Conservation (phyloP, 73 alveolate species). For the Urostyla sp. region DNA sequence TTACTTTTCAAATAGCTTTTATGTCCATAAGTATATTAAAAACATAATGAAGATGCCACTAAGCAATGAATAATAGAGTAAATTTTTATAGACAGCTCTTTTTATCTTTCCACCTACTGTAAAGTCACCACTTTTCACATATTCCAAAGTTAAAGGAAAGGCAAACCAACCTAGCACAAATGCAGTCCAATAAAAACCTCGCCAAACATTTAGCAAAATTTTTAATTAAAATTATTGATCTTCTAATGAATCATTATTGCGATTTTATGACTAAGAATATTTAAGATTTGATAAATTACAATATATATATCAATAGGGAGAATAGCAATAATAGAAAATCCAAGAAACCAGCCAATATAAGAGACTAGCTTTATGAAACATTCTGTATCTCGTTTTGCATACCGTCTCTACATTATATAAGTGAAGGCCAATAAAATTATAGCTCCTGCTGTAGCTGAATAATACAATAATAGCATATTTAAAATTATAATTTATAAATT, state of each 20-base stretch:
- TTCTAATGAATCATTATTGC: background rate
- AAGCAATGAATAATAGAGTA: constrained; percentile 23
- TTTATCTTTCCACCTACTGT: constrained; percentile 16
- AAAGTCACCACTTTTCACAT: constrained; percentile 66
- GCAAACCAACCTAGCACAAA: constrained; percentile 61
- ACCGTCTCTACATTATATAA: background rate
- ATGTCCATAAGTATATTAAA: constrained; percentile 48
- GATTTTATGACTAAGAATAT: background rate
- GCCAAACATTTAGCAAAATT: constrained; percentile 50
- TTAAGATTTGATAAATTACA: background rate
- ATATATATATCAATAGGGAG: constrained; percentile 56
- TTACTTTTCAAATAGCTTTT: constrained; percentile 46
- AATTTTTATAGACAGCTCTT: constrained; percentile 36
- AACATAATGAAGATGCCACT: constrained; percentile 24
- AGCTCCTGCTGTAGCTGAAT: no score
- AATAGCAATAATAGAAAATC: constrained; percentile 63
- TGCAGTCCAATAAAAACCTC: constrained; percentile 63
- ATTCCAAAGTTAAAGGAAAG: constrained; percentile 60
- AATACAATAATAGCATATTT: no score
- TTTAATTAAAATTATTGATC: background rate
- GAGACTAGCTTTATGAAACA: constrained; percentile 10
- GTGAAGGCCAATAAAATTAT: constrained; percentile 1
- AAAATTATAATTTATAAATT: no score
- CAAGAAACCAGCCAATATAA: constrained; percentile 59
- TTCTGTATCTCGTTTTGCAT: background rate